Evolutionary conservation across 2,329 filamentous ascomycete species (phyloP).

Genomic region (Whalleya microplaca): DNA sequence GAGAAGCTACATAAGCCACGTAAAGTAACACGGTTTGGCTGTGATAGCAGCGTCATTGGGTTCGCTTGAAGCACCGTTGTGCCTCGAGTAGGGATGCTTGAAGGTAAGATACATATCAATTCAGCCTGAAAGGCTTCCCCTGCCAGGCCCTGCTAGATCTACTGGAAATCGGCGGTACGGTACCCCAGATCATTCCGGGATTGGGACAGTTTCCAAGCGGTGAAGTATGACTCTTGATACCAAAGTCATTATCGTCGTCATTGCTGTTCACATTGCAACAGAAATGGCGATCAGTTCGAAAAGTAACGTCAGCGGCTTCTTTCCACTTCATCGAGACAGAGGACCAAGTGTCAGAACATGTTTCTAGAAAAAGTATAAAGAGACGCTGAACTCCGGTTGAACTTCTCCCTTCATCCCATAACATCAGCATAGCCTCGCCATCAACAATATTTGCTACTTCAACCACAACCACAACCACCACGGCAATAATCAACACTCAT

Average conservation of each 20-base stretch:
- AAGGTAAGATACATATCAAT: neutral
- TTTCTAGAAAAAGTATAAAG: slow-evolving; percentile 12
- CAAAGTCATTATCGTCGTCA: slow-evolving; percentile 26
- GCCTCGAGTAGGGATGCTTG: neutral
- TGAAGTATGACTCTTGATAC: slow-evolving; percentile 14
- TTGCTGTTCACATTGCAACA: slow-evolving; percentile 4
- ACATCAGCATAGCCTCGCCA: neutral
- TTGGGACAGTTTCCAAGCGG: slow-evolving; percentile 9
- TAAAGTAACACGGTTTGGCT: no score
- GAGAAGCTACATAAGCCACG: no score
- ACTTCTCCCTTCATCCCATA: neutral
- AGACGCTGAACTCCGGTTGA: neutral
- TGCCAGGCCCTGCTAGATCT: neutral
- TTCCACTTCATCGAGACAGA: neutral
- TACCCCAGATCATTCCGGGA: neutral
- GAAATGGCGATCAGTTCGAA: slow-evolving; percentile 1
- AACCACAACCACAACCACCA: no score
- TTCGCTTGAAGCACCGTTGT: neutral
- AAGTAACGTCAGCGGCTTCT: slow-evolving; percentile 1
- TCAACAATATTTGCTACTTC: neutral
- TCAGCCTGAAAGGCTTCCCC: neutral
- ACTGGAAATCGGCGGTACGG: neutral
- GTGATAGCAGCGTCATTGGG: neutral
- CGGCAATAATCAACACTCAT: neutral
- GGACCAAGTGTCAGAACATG: neutral